Evolutionary conservation across 305 asterid genomes (phyloP).

Genomic region (Fraxinus latifolia): DNA sequence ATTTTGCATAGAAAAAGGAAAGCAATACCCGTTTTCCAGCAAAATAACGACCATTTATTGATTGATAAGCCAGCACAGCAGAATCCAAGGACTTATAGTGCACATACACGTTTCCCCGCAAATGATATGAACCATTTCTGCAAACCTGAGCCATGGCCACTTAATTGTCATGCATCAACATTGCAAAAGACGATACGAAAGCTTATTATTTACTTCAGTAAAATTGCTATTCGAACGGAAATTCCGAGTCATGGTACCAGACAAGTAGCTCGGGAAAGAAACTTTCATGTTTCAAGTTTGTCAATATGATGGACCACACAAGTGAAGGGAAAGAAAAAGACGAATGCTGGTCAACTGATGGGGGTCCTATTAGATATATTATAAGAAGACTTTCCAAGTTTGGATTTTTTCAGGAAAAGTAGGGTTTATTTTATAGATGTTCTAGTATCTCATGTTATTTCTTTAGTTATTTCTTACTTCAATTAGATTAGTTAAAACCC

Average conservation of each 20-base stretch:
- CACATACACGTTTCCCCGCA: constrained; percentile 91
- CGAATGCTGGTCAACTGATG: background rate
- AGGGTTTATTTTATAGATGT: background rate
- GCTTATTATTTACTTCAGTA: constrained; percentile 16
- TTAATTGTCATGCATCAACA: constrained; percentile 21
- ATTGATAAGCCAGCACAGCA: constrained; percentile 66
- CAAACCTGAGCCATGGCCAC: constrained; percentile 59
- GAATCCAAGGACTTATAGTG: constrained; percentile 79
- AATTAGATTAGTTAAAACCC: background rate
- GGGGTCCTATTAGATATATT: background rate
- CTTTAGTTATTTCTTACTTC: background rate
- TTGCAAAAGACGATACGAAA: constrained; percentile 18
- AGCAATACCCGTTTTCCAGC: constrained; percentile 83
- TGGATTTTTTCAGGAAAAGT: background rate
- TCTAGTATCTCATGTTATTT: background rate
- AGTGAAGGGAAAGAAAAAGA: constrained; percentile 14
- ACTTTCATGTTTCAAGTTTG: constrained; percentile 9
- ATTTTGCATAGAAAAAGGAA: constrained; percentile 29
- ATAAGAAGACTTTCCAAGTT: background rate
- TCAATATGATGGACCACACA: background rate
- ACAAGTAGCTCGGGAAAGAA: constrained; percentile 16
- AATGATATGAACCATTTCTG: constrained; percentile 82
- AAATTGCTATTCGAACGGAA: background rate
- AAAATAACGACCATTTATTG: constrained; percentile 85
- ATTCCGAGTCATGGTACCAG: constrained; percentile 6